Base-by-base conservation (phyloP, 2,329 filamentous ascomycete genomes). In the Penicillium hordei region DNA sequence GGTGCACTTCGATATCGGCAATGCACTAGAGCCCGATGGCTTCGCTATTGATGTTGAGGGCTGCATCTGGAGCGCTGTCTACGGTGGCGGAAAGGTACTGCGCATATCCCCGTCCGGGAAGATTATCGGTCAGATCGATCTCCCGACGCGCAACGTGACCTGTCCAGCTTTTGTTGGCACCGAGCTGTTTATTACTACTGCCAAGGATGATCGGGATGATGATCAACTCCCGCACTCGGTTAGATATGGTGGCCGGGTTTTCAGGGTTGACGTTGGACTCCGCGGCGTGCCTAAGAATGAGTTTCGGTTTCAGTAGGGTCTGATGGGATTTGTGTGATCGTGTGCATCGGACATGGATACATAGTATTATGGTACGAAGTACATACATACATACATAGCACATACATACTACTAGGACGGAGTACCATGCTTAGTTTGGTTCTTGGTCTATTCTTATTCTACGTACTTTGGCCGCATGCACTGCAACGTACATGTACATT, bases 1-100 rank as follows among this genome's bases (percentile, higher is more conserved):
- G 55, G 79, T 88, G 38, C 91, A 92, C 76, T 93, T 92, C 77
- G 79, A 82, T 56, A 86, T 92, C 70, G 81, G 83, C 4, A 83
- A 83, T 1, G 73, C 82, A 48, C 84, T 86, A 6, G 81, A 84
- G 61, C 91, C 91, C 1, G 93, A 97, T 74, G 93, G 93, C 2
- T 93, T 93, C 76, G 87, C 88, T 61, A 84, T 95, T 68, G 93
- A 97, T 70, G 83, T 82, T 43, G 86, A 95, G 54, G 92, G 91
- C n/a, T 88, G 89, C 77, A 82, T 96, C 68, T 97, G 93, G 93
- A 87, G 89, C 60, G 90, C 91, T 8, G 81, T 94, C n/a, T 94
- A 91, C 70, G 91, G 91, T 53, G 89, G 89, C 61, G 80, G 84
- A 58, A 84, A 86, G 59, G 90, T 96, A 25, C 77, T 96, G 63